Conservation (phyloP, 495 filamentous ascomycete genomes). For the Penicillium egyptiacum region DNA sequence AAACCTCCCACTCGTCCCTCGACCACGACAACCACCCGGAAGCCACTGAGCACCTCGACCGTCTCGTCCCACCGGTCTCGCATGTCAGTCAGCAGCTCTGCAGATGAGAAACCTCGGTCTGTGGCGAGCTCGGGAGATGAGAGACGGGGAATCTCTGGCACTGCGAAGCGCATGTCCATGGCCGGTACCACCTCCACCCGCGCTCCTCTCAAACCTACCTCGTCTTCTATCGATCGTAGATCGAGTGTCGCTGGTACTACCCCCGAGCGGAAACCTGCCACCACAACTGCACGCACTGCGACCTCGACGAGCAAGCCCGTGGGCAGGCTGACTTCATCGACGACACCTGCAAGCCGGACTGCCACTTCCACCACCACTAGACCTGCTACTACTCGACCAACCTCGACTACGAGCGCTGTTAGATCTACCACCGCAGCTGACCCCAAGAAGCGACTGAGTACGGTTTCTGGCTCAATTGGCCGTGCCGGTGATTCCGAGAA, state of each 20-base stretch:
- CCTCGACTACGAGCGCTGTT: constrained; percentile 28
- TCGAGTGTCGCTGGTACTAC: constrained; percentile 42
- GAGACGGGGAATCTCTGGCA: constrained; percentile 43
- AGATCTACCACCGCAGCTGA: constrained; percentile 24
- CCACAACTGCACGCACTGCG: constrained; percentile 28
- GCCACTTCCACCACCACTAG: constrained; percentile 25
- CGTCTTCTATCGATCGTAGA: constrained; percentile 42
- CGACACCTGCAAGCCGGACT: constrained; percentile 33
- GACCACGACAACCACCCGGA: constrained; percentile 41
- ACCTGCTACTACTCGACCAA: constrained; percentile 26
- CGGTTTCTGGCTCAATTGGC: constrained; percentile 24
- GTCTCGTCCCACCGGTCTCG: constrained; percentile 46
- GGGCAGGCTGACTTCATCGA: constrained; percentile 30
- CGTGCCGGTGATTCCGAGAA: constrained; percentile 39
- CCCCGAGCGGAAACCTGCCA: constrained; percentile 34
- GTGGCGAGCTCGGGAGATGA: constrained; percentile 50
- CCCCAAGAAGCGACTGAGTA: constrained; percentile 40
- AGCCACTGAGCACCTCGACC: constrained; percentile 41
- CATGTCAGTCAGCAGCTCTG: constrained; percentile 49
- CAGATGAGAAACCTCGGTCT: constrained; percentile 48
- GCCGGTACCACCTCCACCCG: constrained; percentile 38
- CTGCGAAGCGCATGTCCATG: constrained; percentile 51
- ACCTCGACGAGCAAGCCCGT: constrained; percentile 35
- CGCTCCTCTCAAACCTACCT: constrained; percentile 36
- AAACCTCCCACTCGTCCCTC: constrained; percentile 47